Conservation (phyloP, 352 stramenopile species). For the Blastocystis sp. region DNA sequence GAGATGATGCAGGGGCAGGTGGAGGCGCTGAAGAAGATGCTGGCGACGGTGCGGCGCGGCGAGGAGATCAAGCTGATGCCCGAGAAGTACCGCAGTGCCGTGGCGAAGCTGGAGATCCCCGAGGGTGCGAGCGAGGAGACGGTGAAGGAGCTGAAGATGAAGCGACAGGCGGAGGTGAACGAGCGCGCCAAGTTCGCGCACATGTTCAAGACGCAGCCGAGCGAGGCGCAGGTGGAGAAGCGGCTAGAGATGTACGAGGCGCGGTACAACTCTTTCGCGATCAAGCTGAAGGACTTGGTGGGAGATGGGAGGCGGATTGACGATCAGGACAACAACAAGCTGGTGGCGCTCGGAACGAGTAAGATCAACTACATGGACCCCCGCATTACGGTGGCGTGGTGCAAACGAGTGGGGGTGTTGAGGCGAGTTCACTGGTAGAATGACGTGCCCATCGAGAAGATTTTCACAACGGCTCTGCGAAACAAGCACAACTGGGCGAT, state of each 20-base stretch:
- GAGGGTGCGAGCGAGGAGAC: slow-evolving; percentile 83
- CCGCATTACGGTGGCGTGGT: slow-evolving; percentile 82
- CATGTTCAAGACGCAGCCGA: slow-evolving; percentile 86
- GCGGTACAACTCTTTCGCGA: slow-evolving; percentile 11
- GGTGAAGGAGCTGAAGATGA: slow-evolving; percentile 74
- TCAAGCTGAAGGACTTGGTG: slow-evolving; percentile 63
- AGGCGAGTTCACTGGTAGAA: slow-evolving; percentile 72
- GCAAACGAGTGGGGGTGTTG: slow-evolving; percentile 38
- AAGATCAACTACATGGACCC: slow-evolving; percentile 99
- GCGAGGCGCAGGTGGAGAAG: slow-evolving; percentile 86
- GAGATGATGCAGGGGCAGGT: slow-evolving; percentile 86
- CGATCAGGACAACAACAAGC: slow-evolving; percentile 98
- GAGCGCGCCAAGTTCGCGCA: slow-evolving; percentile 80
- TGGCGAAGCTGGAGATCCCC: slow-evolving; percentile 75
- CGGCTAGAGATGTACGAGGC: slow-evolving; percentile 82
- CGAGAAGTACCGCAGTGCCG: slow-evolving; percentile 77
- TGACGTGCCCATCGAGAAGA: slow-evolving; percentile 91
- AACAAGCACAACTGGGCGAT: slow-evolving; percentile 99
- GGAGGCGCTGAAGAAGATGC: slow-evolving; percentile 85
- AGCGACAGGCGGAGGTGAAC: slow-evolving; percentile 78
- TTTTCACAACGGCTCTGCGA: slow-evolving; percentile 95
- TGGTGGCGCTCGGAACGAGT: slow-evolving; percentile 93
- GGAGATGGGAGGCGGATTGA: slow-evolving; percentile 73
- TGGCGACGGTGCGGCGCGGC: slow-evolving; percentile 79
- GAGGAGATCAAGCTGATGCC: slow-evolving; percentile 83